phyloP scores from a whole-genome alignment of 768 basidiomycete species.

The Botryobasidium botryosum region DNA sequence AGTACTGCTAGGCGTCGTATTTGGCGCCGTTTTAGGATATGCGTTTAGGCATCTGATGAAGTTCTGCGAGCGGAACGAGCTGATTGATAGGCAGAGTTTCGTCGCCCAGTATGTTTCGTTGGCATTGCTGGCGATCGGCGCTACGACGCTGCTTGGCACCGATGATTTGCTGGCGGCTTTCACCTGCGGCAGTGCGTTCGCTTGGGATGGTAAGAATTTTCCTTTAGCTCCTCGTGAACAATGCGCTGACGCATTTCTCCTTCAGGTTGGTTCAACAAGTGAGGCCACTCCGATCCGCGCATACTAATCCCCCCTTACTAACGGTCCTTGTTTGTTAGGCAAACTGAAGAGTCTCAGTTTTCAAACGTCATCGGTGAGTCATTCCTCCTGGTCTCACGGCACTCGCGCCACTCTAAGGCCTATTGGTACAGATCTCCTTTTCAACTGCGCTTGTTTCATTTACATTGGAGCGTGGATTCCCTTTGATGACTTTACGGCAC shows the following conservation, averaged over 20 bases:
- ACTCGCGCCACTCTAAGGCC: background rate
- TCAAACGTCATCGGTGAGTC: constrained; percentile 63
- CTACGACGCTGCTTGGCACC: constrained; percentile 69
- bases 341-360: constrained; percentile 91
- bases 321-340: constrained; percentile 85
- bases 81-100: constrained; percentile 89
- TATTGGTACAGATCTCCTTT: constrained; percentile 41
- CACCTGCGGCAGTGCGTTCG: constrained; percentile 87
- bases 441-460: constrained; percentile 87
- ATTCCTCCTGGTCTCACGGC: background rate
- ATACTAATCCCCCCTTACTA: too few relatives aligned
- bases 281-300: too few relatives aligned
- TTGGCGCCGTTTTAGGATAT: constrained; percentile 62
- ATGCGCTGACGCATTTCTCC: too few relatives aligned
- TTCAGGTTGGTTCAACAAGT: too few relatives aligned
- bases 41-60: constrained; percentile 81
- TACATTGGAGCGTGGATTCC: constrained; percentile 98
- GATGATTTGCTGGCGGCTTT: constrained; percentile 94
- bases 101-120: constrained; percentile 82
- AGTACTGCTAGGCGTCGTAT: constrained; percentile 52
- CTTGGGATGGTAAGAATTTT: constrained; percentile 93
- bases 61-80: constrained; percentile 68
- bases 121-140: constrained; percentile 69
- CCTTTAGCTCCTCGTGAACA: too few relatives aligned
- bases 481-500: constrained; percentile 59